Base-by-base conservation (phyloP, 192 early-diverging fungal species). In the Helicostylum pulchrum region DNA sequence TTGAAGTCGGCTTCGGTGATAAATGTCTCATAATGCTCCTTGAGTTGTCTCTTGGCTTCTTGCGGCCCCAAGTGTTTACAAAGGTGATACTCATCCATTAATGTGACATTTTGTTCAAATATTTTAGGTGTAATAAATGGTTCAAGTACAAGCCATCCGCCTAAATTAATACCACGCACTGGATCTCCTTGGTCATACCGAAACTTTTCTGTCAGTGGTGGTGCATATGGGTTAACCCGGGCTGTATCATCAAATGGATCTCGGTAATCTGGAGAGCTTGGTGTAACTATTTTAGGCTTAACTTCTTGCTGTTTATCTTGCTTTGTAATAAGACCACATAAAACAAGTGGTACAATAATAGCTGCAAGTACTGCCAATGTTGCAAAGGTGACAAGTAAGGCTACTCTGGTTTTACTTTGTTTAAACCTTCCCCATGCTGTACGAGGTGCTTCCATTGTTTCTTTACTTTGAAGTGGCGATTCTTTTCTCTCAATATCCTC, bases 91-190 rank as follows among this genome's bases (percentile, higher is more conserved):
- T 90, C 89, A 55, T 90, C 89, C 0, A 83, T 70, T 10, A 81
- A 73, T 9, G 65, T 64, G 2, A 63, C 57, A 4, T 60, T 48
- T 10, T 77, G 73, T 5, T 75, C 59, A 71, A 85, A 83, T 19
- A 83, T 57, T 2, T 64, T 74, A 1, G 83, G 83, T 2, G 75
- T 79, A 53, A 83, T 78, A 50, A 79, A 80, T 2, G 79, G 68
- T 67, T 90, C 89, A 2, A 87, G 75, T 8, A 90, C 87, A 42
- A 90, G 79, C 65, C 86, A 84, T 7, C 89, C 87, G 44, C 89
- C 86, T 1, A 90, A 65, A 34, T 89, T 90, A 23, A 89, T 87
- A 7, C 89, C 89, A 5, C 86, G 81, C 31, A 89, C 84, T 43
- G 53, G 44, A 20, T 73, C 36, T 42, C 70, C 19, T 4, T 61